Conservation (phyloP, 2,329 filamentous ascomycete species). For the Aspergillus sp. region DNA sequence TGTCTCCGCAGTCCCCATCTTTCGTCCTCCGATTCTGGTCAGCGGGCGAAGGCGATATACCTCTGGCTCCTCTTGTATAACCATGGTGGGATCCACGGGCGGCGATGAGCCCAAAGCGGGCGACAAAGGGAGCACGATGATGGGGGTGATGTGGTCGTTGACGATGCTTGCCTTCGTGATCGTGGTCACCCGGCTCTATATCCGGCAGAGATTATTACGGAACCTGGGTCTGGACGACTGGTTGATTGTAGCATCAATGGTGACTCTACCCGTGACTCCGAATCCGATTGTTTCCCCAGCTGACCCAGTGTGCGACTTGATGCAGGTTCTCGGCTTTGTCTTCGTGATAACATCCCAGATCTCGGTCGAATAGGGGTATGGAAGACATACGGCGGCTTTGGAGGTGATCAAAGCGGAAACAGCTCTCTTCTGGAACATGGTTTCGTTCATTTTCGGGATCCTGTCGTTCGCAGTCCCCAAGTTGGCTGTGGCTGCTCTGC, state of each 20-base stretch:
- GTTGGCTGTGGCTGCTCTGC: conserved; percentile 14
- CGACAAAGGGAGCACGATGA: conserved; percentile 20
- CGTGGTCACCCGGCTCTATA: conserved; percentile 22
- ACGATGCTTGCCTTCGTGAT: conserved; percentile 20
- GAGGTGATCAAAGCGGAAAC: conserved; percentile 8
- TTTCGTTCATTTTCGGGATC: conserved; percentile 17
- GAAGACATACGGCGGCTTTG: conserved; percentile 28
- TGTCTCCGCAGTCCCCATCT: no score
- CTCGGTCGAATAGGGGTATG: conserved; percentile 31
- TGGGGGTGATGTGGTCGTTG: conserved; percentile 22
- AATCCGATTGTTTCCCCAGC: no score
- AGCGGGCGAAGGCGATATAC: no score
- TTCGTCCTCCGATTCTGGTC: no score
- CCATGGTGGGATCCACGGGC: no score
- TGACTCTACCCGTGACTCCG: conserved; percentile 7
- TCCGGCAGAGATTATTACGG: conserved; percentile 20
- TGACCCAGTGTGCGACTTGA: no score
- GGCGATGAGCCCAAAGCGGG: no score
- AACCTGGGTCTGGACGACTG: conserved; percentile 29
- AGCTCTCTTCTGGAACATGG: conserved; percentile 12
- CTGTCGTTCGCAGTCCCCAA: conserved; percentile 16
- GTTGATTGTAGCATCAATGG: conserved; percentile 23
- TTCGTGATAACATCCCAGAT: conserved; percentile 26
- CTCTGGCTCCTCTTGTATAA: no score
- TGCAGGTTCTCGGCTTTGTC: conserved; percentile 27